These are phyloP conservation scores for Lenzites betulinus DNA, from an alignment of 768 basidiomycete species.

Conservation along the genomic window DNA sequence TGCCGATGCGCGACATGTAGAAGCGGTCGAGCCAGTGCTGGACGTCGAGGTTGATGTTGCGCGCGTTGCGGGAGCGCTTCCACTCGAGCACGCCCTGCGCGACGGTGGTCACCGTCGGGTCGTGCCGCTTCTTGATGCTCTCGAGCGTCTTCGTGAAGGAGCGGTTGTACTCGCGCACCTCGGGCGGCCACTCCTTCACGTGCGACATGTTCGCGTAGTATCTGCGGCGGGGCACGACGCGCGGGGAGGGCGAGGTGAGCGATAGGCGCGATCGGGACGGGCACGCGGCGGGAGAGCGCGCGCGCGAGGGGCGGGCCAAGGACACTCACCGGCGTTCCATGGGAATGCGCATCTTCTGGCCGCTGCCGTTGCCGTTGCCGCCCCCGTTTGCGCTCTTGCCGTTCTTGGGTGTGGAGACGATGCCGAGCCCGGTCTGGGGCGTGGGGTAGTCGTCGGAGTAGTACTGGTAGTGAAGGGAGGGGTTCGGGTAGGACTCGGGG, in stretches of 20 bases:
- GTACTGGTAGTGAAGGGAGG: slow-evolving; percentile 55
- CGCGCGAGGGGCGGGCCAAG: slow-evolving; percentile 11
- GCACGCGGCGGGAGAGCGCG: slow-evolving; percentile 3
- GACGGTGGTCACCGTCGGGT: slow-evolving; percentile 96
- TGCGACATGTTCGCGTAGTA: slow-evolving; percentile 81
- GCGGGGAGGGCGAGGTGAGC: neutral
- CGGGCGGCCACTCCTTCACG: slow-evolving; percentile 83
- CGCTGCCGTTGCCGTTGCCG: slow-evolving; percentile 42
- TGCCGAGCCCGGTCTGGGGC: slow-evolving; percentile 19
- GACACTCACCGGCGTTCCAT: slow-evolving; percentile 73
- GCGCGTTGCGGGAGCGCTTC: slow-evolving; percentile 75
- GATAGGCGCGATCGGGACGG: neutral
- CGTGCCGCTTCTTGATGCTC: slow-evolving; percentile 90
- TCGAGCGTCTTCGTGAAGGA: slow-evolving; percentile 87
- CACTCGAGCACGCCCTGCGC: slow-evolving; percentile 96
- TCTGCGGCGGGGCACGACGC: slow-evolving; percentile 40
- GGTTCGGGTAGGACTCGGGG: slow-evolving; percentile 82
- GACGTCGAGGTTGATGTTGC: slow-evolving; percentile 80
- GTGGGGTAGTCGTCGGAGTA: slow-evolving; percentile 35
- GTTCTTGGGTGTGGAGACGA: slow-evolving; percentile 24
- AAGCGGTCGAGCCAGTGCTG: slow-evolving; percentile 97
- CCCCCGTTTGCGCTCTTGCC: slow-evolving; percentile 37
- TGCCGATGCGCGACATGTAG: slow-evolving; percentile 94
- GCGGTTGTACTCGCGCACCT: slow-evolving; percentile 90
- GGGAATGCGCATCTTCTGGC: slow-evolving; percentile 74